These are phyloP conservation scores for Nadsonia commutata DNA, from an alignment of 1,139 yeast species.

Conservation along the genomic window DNA sequence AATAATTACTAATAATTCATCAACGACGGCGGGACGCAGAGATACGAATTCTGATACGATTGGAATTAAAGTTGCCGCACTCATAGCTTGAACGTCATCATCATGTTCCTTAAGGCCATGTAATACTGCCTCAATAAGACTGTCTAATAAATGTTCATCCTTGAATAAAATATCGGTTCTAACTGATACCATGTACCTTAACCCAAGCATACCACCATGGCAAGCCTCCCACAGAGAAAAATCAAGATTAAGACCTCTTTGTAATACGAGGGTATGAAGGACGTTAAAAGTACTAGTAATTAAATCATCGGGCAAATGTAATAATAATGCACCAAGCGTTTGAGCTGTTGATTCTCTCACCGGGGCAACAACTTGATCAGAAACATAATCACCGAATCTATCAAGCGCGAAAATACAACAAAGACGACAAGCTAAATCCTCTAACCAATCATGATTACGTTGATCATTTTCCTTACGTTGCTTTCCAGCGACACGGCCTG, in stretches of 20 bases:
- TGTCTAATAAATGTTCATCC: constrained; percentile 38
- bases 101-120: constrained; percentile 75
- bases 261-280: constrained; percentile 57
- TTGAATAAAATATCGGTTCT: constrained; percentile 60
- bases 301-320: constrained; percentile 47
- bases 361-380: constrained; percentile 97
- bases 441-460: constrained; percentile 57
- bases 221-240: constrained; percentile 83
- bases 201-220: constrained; percentile 94
- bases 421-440: constrained; percentile 76
- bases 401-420: constrained; percentile 84
- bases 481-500: constrained; percentile 65
- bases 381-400: constrained; percentile 91
- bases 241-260: constrained; percentile 32
- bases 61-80: constrained; percentile 86
- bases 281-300: constrained; percentile 49
- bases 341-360: constrained; percentile 96
- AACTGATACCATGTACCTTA: constrained; percentile 83
- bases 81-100: constrained; percentile 95
- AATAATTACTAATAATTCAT: constrained; percentile 53
- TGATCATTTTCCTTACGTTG: constrained; percentile 44
- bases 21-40: constrained; percentile 45
- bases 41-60: constrained; percentile 73
- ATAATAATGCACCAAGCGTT: constrained; percentile 72
- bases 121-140: constrained; percentile 70